Evolutionary conservation across 1,284 basidiomycete species (phyloP), one percentile per base, ranked within the genome.

Genomic region (Rhodotorula mucilaginosa): DNA sequence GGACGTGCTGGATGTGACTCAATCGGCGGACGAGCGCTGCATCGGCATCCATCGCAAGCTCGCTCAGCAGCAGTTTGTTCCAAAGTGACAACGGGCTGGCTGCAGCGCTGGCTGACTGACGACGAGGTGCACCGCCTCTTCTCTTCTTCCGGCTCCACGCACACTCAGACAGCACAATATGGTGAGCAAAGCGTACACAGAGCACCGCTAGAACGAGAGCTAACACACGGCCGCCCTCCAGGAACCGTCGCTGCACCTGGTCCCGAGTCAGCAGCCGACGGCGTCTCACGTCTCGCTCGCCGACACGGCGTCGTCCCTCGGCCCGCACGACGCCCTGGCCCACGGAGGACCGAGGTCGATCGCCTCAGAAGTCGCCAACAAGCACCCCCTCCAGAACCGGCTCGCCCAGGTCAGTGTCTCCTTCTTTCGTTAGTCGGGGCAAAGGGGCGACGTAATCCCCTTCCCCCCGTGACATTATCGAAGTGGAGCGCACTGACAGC

Each of bases 291-390:
- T 89, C 13, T 87, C 90, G 12, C 81, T 90, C 71, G 82, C 86
- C 69, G 85, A 88, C 79, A 92, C 88, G 5, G 85, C 87, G 64
- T 89, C 88, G 81, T 85, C 84, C 73, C 82, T 89, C 66, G 91
- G 91, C 57, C 83, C 92, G 10, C 92, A 93, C 80, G 90, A 93
- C 79, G 87, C 89, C 7, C 84, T 93, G 64, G 84, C 85, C 49
- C 87, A 91, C 81, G 92, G 92, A 4, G 87, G 88, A 26, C 86
- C 54, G 54, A 26, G 90, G 70, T 90, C 83, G 78, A 84, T 93
- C 72, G 88, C 88, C 0, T 84, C 87, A 47, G 90, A 93, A 78
- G 83, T 88, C 16, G 86, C 87, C 72, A 83, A 85, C 18, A 83
- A 84, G 56, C 84, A 84, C 76, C 82, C 83, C 5, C 79, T 93